A percentile compares a stretch with the other conserved stretches of the same genome.
Evolutionary conservation across 495 filamentous ascomycete species (phyloP).

Genomic region (Diplogelasinospora grovesii): DNA sequence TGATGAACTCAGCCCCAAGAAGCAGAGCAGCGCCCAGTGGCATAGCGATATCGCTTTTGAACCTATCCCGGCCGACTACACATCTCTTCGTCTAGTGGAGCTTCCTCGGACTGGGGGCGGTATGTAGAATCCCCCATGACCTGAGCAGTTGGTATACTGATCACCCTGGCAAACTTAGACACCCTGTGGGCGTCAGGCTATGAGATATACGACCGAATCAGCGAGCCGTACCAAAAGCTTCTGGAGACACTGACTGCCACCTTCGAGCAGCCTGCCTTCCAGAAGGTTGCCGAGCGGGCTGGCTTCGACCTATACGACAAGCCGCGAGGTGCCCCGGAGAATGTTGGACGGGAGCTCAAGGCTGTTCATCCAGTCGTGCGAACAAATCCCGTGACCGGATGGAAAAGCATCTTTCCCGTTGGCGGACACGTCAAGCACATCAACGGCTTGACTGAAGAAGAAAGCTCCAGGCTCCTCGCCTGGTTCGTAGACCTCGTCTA

Average conservation of each 20-base stretch:
- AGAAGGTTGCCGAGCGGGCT: slow-evolving; percentile 41
- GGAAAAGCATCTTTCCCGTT: slow-evolving; percentile 65
- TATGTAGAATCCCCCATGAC: slow-evolving; percentile 20
- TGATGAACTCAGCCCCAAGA: slow-evolving; percentile 22
- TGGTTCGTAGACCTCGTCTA: slow-evolving; percentile 55
- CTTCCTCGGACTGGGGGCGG: slow-evolving; percentile 63
- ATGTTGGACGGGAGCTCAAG: slow-evolving; percentile 51
- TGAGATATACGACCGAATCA: slow-evolving; percentile 67
- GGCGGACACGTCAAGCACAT: slow-evolving; percentile 56
- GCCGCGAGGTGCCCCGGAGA: slow-evolving; percentile 56
- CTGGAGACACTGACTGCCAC: slow-evolving; percentile 61
- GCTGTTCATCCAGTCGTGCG: slow-evolving; percentile 65
- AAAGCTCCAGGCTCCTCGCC: slow-evolving; percentile 51
- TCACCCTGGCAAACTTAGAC: slow-evolving; percentile 1
- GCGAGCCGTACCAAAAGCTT: slow-evolving; percentile 57
- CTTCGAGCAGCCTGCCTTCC: slow-evolving; percentile 55
- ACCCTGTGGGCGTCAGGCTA: slow-evolving; percentile 64
- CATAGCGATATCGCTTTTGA: slow-evolving; percentile 65
- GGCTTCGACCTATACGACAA: slow-evolving; percentile 52
- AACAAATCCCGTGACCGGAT: slow-evolving; percentile 73
- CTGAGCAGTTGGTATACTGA: background rate
- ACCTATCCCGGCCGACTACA: slow-evolving; percentile 57
- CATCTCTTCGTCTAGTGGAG: slow-evolving; percentile 49
- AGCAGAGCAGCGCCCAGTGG: slow-evolving; percentile 42
- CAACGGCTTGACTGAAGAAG: slow-evolving; percentile 57